phyloP scores from a whole-genome alignment of 139 green algal species.

The Haematococcus lacustris region DNA sequence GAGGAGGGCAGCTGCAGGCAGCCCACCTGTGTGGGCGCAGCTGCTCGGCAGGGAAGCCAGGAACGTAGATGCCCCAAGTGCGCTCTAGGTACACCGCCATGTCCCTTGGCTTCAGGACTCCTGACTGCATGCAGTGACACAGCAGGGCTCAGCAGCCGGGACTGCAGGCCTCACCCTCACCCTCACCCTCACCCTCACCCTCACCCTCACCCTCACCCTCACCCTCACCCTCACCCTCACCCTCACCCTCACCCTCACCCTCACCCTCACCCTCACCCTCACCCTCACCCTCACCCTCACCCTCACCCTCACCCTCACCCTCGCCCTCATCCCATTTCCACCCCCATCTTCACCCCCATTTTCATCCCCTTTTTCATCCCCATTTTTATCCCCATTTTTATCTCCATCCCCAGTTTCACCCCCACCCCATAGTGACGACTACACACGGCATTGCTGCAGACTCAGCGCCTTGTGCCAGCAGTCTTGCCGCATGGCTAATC shows the following conservation, averaged over 20 bases:
- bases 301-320: no score
- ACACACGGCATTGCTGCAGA: not conserved
- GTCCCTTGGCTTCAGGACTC: constrained; percentile 24
- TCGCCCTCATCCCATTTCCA: no score
- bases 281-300: no score
- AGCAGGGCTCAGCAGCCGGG: not conserved
- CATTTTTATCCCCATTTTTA: not conserved
- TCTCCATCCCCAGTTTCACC: not conserved
- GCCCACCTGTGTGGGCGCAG: constrained; percentile 16
- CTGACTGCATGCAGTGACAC: constrained; percentile 3
- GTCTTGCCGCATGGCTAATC: not conserved
- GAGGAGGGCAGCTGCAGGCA: not conserved
- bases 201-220: no score
- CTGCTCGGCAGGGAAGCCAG: constrained; percentile 24
- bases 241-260: no score
- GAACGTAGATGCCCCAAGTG: constrained; percentile 29
- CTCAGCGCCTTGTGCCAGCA: not conserved
- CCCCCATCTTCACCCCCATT: no score
- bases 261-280: no score
- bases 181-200: no score
- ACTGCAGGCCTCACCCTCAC: no score
- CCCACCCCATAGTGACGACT: not conserved
- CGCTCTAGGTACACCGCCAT: constrained; percentile 37
- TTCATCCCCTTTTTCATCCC: not conserved
- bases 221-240: no score